These are phyloP conservation scores for Naganishia albida DNA, from an alignment of 1,284 basidiomycete species.

Conservation along the genomic window DNA sequence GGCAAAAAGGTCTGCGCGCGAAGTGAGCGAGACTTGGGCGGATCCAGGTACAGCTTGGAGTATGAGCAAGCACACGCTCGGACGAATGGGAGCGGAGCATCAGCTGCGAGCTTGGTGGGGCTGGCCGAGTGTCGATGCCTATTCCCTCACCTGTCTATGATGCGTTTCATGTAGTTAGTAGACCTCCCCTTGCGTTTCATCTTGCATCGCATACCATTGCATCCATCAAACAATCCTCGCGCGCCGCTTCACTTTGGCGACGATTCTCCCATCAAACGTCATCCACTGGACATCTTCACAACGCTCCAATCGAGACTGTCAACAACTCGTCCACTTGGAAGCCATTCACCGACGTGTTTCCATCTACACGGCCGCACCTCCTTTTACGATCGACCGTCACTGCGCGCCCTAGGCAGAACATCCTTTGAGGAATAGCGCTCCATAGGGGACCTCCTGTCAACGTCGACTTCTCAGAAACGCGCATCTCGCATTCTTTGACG, in stretches of 20 bases:
- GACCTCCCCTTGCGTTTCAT: background rate
- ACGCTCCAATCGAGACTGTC: background rate
- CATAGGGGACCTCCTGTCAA: no score
- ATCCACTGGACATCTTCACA: background rate
- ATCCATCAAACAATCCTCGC: background rate
- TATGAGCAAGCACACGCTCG: slow-evolving; percentile 24
- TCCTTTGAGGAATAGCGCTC: no score
- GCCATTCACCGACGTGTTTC: background rate
- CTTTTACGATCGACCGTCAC: background rate
- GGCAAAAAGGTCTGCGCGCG: background rate
- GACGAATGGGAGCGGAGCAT: slow-evolving; percentile 29
- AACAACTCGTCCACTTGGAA: background rate
- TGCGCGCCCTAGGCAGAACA: background rate
- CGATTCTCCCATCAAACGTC: slow-evolving; percentile 5
- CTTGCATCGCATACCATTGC: background rate
- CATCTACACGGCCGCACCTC: background rate
- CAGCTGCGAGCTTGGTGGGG: slow-evolving; percentile 9
- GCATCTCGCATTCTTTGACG: no score
- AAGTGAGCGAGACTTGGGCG: slow-evolving; percentile 23
- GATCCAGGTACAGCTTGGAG: slow-evolving; percentile 19
- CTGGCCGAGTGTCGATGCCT: background rate
- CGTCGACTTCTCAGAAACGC: no score
- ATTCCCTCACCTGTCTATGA: background rate
- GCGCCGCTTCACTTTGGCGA: background rate
- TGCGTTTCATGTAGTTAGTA: background rate